These are phyloP conservation scores for Trichosporon sp. DNA, from an alignment of 1,284 basidiomycete genomes.

Conservation along the genomic window DNA sequence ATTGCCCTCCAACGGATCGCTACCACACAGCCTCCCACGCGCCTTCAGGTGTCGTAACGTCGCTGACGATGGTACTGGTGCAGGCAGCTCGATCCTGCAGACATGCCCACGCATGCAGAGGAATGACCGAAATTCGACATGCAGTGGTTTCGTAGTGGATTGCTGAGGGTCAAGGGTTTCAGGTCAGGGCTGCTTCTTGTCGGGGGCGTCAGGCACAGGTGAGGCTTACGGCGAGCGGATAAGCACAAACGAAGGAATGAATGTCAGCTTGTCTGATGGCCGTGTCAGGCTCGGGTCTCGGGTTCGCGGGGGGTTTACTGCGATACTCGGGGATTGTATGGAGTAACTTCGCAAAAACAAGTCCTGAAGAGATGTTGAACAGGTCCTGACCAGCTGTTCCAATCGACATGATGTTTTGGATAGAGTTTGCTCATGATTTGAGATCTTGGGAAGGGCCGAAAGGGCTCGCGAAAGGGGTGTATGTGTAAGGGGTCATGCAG, in stretches of 20 bases:
- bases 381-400: neutral
- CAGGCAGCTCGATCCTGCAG: neutral
- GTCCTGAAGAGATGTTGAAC: neutral
- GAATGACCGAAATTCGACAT: neutral
- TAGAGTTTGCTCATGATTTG: neutral
- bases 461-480: neutral
- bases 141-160: neutral
- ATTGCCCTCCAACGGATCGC: too few species aligned
- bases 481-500: too few species aligned
- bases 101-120: neutral
- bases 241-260: neutral
- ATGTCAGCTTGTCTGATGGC: neutral
- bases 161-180: neutral
- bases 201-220: neutral
- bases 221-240: neutral
- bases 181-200: neutral
- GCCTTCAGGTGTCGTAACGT: neutral
- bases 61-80: neutral
- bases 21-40: neutral
- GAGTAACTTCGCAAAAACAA: neutral
- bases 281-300: neutral
- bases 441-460: neutral
- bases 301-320: neutral
- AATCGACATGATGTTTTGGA: neutral
- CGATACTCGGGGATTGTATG: neutral